Base-by-base conservation (phyloP, 352 stramenopile genomes). In the Phytophthora hibernalis region DNA sequence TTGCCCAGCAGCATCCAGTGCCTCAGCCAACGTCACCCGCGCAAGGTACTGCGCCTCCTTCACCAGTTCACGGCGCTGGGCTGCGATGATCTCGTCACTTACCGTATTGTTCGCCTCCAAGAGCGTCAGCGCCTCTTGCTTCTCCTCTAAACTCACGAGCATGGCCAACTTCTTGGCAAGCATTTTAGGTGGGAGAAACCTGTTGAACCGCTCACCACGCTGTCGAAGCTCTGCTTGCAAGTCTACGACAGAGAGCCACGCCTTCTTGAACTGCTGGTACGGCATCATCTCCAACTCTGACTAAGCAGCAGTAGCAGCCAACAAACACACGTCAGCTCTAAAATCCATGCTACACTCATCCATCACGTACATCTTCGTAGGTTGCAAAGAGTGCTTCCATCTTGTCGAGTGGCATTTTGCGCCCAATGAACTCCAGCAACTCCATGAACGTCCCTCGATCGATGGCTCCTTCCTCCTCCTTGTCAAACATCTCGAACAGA, bases 401-500 rank as follows among this genome's bases (percentile, higher is more conserved):
- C 26, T 82, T 69, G 58, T 86, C 79, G 0, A 93, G 72, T 18
- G 82, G 65, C 56, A 90, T 78, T 33, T 85, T 87, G 48, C 77
- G 73, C 30, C 83, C 84, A 6, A 94, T 70, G 47, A 94, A 93
- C 50, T 74, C 75, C 20, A 93, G 79, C 3, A 93, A 55, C 52
- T 87, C 79, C 38, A 88, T 70, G 64, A 95, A 95, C 33, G 79
- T 82, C 2, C 62, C 80, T 47, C 83, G 74, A 54, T 92, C 85
- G 15, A 95, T 80, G 15, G 69, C 75, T n/a, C 85, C 83, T 64
- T 88, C 62, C 28, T 92, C 85, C 0, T 91, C 82, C 3, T 71
- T 76, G 59, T 93, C 87, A 54, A 90, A 95, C 80, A 95, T 93
- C 10, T 89, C 79, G 31, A 95, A 95, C 26, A 93, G 13, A 56